Evolutionary conservation across 139 green algal species (phyloP), one percentile per base, ranked within the genome.

Genomic region (Picocystis salinarum): DNA sequence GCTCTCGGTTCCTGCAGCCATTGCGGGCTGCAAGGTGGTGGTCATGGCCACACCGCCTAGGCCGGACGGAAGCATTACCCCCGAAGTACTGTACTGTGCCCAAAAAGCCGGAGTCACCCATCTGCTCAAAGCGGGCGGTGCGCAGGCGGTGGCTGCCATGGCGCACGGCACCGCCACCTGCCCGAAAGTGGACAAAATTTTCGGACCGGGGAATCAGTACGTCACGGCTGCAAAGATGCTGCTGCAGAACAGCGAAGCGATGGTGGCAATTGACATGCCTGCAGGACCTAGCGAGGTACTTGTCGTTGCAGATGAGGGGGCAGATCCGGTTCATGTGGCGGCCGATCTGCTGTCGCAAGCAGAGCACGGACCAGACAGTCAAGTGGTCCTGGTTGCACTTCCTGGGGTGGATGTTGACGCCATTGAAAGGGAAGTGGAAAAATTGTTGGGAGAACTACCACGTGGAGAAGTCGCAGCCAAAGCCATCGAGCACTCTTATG

Each of bases 241-340:
- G 56, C 66, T 97, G 58, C 75, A 85, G 48, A 83, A 82, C 59
- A 56, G 39, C 9, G 83, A 96, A 68, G 85, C 85, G 20, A 94
- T 95, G 83, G 54, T 96, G 11, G 66, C 75, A 39, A 95, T 95
- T 50, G 85, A 95, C 71, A 95, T 95, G 85, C 83, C 85, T 4
- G 85, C 84, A 6, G 84, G 84, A 3, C 64, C 57, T 18, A 58
- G 39, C 18, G 76, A 87, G 70, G 81, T 95, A 45, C 64, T 96
- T 33, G 85, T 95, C 11, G 80, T 96, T 17, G 84, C 85, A 4
- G 88, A 98, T 48, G 71, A 44, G 4, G 73, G 51, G 11, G 88
- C 88, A 6, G 17, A 59, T 34, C 61, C 59, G 0, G 68, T 62
- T 0, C 74, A 91, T 63, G 72, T 97, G 4, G 88, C 88, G 2